Evolutionary conservation across 2,329 filamentous ascomycete genomes (phyloP), one percentile per base, ranked within the genome.

Genomic region (Elsinoe fawcettii): DNA sequence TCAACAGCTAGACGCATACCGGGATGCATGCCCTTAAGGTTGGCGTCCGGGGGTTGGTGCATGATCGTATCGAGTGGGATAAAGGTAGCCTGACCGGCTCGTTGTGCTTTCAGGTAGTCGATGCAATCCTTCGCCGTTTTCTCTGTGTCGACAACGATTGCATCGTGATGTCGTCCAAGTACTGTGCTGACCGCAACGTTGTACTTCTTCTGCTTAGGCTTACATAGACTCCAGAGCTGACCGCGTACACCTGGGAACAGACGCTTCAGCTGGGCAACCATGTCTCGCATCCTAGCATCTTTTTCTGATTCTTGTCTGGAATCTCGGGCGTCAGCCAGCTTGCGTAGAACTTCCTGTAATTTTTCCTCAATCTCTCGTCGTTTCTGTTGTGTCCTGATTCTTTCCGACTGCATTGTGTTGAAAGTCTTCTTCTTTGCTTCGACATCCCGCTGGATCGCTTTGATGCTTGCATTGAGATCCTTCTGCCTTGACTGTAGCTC

Each of bases 41-140:
- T 91, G 4, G 90, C 88, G 69, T 95, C 95, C 59, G 93, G 83
- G 9, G 89, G 85, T 69, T 89, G 91, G 68, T 96, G 91, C 67
- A 97, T 95, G 70, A 99, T 96, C 55, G 95, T 96, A 75, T 99
- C 93, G 16, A 99, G 79, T 1, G 93, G 93, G 61, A 97, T 91
- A 71, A 99, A 97, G 1, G 90, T 96, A 73, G 93, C 89, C 58
- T 91, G 89, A 5, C 87, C 82, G 56, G 88, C 85, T 57, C 89
- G 85, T 68, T 96, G 89, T 62, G 96, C 90, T 65, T 93, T 93
- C 59, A 99, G 81, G 66, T 96, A 95, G 64, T 93, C 84, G 57
- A 99, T 93, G 70, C 93, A 99, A 65, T 96, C 90, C 59, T 90
- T 86, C 25, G 89, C 93, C 1, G 88, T 93, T 74, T 93, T 95